Conservation (phyloP, 1,284 basidiomycete species). For the Ganoderma leucocontextum region DNA sequence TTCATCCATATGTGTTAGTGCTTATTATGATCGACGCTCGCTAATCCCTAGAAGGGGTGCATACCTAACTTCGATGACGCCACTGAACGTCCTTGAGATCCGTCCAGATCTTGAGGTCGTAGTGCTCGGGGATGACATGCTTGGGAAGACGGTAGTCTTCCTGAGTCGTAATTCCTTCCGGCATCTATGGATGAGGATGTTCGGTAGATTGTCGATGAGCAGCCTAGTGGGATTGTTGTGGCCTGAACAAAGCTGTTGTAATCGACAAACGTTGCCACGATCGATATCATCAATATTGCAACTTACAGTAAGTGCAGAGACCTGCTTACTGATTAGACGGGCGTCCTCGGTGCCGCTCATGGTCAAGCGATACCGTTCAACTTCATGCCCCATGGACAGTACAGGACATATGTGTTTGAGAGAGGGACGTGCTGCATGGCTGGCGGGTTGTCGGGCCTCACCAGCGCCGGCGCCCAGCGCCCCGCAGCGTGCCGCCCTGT, state of each 20-base stretch:
- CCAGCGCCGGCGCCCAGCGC: too few species aligned
- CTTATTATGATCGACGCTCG: neutral
- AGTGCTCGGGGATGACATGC: constrained; percentile 78
- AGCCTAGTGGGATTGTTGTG: neutral
- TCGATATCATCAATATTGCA: constrained; percentile 2
- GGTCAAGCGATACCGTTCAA: neutral
- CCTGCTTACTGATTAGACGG: neutral
- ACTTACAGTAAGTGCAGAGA: neutral
- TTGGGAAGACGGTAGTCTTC: constrained; percentile 78
- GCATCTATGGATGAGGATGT: neutral
- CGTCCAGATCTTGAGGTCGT: constrained; percentile 85
- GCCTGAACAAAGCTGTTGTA: neutral
- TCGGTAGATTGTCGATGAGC: neutral
- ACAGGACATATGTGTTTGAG: too few species aligned
- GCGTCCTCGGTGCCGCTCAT: neutral
- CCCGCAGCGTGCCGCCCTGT: neutral
- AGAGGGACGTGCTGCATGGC: too few species aligned
- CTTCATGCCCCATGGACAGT: too few species aligned
- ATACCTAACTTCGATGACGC: constrained; percentile 78
- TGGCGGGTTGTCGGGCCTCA: too few species aligned
- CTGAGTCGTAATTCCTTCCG: neutral
- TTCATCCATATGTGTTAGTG: neutral
- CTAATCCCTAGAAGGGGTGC: constrained; percentile 34
- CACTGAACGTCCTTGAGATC: constrained; percentile 83
- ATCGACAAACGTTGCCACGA: neutral